Evolutionary conservation across 371 early-diverging fungal species (phyloP).

Genomic region (Catenaria anguillulae): DNA sequence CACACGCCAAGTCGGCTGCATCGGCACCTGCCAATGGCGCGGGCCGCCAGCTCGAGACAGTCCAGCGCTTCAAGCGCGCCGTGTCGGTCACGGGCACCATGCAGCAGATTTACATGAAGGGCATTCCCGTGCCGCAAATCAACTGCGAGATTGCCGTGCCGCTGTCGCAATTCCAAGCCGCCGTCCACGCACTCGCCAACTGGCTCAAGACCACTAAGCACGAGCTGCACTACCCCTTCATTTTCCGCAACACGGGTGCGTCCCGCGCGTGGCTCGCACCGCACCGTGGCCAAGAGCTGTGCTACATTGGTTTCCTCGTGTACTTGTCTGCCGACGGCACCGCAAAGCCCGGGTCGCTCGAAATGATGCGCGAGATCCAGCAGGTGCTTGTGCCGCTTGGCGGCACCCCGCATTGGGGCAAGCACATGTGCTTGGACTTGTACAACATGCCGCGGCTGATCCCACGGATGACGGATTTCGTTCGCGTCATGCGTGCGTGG

Average conservation of each 20-base stretch:
- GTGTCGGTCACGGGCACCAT: conserved; percentile 12
- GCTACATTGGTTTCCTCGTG: conserved; percentile 16
- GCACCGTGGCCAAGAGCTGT: conserved; percentile 6
- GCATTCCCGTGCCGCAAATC: conserved; percentile 20
- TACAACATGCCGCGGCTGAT: background rate
- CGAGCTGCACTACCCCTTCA: conserved; percentile 17
- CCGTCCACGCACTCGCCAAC: conserved; percentile 9
- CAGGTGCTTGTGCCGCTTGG: conserved; percentile 12
- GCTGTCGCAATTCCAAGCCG: conserved; percentile 8
- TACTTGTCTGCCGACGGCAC: conserved; percentile 13
- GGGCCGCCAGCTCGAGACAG: conserved; percentile 11
- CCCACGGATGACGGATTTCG: conserved; percentile 4
- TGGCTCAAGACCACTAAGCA: too few species aligned
- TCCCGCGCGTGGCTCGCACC: conserved; percentile 14
- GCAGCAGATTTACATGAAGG: conserved; percentile 14
- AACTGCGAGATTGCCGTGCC: conserved; percentile 20
- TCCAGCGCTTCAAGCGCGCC: conserved; percentile 13
- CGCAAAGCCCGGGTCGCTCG: conserved; percentile 10
- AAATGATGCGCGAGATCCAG: conserved; percentile 13
- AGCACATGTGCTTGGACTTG: conserved; percentile 12
- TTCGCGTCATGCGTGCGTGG: background rate
- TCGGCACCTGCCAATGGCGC: too few species aligned
- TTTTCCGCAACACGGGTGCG: conserved; percentile 14
- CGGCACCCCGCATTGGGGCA: conserved; percentile 16
- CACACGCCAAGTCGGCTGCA: background rate